phyloP scores from a whole-genome alignment of 164 flowering plant species.

The Sextonia rubra region DNA sequence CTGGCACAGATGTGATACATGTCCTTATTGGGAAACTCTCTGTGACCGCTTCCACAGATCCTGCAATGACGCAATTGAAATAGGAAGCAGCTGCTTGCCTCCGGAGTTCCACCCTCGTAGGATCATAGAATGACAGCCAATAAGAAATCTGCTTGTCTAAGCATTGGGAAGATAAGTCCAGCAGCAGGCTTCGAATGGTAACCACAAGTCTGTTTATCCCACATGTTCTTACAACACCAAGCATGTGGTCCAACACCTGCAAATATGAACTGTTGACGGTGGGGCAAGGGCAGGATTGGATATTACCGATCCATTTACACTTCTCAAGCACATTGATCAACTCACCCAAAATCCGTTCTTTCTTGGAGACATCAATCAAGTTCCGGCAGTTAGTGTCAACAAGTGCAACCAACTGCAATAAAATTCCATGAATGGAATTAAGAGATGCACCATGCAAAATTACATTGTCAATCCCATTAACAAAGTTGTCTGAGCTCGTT shows the following conservation, averaged over 20 bases:
- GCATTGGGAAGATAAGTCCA: slow-evolving; percentile 56
- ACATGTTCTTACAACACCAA: slow-evolving; percentile 55
- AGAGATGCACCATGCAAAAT: slow-evolving; percentile 25
- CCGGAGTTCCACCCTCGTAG: slow-evolving; percentile 64
- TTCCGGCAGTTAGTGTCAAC: slow-evolving; percentile 70
- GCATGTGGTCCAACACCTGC: slow-evolving; percentile 66
- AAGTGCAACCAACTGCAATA: slow-evolving; percentile 73
- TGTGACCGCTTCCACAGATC: slow-evolving; percentile 30
- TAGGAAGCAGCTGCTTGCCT: slow-evolving; percentile 69
- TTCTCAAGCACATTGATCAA: slow-evolving; percentile 42
- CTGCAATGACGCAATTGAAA: slow-evolving; percentile 60
- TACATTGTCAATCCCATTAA: slow-evolving; percentile 13
- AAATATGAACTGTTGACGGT: slow-evolving; percentile 53
- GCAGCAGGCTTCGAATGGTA: slow-evolving; percentile 46
- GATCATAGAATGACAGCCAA: slow-evolving; percentile 53
- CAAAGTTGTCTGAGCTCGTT: slow-evolving; percentile 5
- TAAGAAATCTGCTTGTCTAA: slow-evolving; percentile 41
- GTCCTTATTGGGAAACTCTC: slow-evolving; percentile 24
- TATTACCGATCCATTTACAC: slow-evolving; percentile 78
- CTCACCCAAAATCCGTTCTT: slow-evolving; percentile 53
- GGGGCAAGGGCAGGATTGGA: slow-evolving; percentile 61
- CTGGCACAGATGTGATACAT: slow-evolving; percentile 18
- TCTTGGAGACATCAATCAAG: slow-evolving; percentile 58
- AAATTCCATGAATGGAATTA: slow-evolving; percentile 80
- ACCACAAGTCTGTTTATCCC: slow-evolving; percentile 27